Conservation (phyloP, 305 asterid species). For the Fraxinus greggii region DNA sequence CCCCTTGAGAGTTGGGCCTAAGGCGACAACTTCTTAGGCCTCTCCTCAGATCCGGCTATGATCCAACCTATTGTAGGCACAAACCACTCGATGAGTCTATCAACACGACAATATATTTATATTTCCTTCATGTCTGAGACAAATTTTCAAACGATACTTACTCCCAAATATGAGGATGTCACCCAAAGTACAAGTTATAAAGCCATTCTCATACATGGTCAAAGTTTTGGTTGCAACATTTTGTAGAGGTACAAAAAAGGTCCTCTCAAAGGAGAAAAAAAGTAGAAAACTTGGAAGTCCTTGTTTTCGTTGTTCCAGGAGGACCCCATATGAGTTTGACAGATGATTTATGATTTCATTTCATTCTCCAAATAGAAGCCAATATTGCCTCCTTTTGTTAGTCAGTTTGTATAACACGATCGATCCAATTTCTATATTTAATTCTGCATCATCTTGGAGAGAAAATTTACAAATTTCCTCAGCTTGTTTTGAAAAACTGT, state of each 20-base stretch:
- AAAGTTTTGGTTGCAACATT: slow-evolving; percentile 52
- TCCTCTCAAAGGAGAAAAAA: slow-evolving; percentile 39
- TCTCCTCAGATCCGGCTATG: too few relatives aligned
- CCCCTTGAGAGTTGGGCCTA: too few relatives aligned
- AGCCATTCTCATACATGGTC: slow-evolving; percentile 34
- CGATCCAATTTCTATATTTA: slow-evolving; percentile 24
- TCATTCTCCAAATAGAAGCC: slow-evolving; percentile 26
- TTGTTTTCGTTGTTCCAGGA: slow-evolving; percentile 72
- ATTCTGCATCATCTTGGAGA: slow-evolving; percentile 3
- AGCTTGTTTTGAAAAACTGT: slow-evolving; percentile 18
- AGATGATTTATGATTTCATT: slow-evolving; percentile 41
- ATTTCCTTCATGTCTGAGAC: slow-evolving; percentile 41
- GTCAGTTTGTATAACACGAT: slow-evolving; percentile 29
- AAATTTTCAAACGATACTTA: slow-evolving; percentile 18
- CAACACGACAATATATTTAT: slow-evolving; percentile 50
- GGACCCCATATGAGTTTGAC: slow-evolving; percentile 73
- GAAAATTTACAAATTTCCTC: slow-evolving; percentile 34
- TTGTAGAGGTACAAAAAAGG: slow-evolving; percentile 59
- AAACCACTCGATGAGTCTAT: slow-evolving; percentile 35
- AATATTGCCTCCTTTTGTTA: slow-evolving; percentile 47
- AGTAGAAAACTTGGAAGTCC: slow-evolving; percentile 44
- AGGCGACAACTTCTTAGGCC: too few relatives aligned
- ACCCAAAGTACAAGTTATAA: slow-evolving; percentile 42
- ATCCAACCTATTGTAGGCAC: slow-evolving; percentile 3
- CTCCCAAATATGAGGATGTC: slow-evolving; percentile 55